Percentiles rank a stretch among this genome's conserved stretches.
Evolutionary conservation across 2,329 filamentous ascomycete genomes (phyloP).

Genomic region (Xylariaceae sp.): DNA sequence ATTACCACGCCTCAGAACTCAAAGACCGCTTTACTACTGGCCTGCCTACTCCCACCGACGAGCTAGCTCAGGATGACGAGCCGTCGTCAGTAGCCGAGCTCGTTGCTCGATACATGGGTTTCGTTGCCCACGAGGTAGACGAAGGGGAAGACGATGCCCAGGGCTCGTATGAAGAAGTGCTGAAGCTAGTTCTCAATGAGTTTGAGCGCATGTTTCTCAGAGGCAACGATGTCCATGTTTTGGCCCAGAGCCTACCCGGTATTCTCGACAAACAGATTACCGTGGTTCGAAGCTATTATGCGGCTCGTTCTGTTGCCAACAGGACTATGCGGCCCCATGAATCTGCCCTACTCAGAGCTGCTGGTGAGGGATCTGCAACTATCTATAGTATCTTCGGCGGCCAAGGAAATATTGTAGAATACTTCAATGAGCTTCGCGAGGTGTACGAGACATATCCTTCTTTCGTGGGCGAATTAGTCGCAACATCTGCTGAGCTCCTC

Average conservation of each 20-base stretch:
- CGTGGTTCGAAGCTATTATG: constrained; percentile 90
- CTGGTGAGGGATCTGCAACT: constrained; percentile 79
- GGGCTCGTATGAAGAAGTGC: constrained; percentile 88
- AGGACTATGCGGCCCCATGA: constrained; percentile 90
- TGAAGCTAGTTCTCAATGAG: constrained; percentile 91
- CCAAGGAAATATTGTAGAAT: constrained; percentile 99
- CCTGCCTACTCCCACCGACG: constrained; percentile 90
- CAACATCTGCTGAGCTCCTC: constrained; percentile 82
- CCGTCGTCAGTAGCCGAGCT: constrained; percentile 95
- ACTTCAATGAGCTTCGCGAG: constrained; percentile 95
- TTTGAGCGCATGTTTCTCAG: constrained; percentile 95
- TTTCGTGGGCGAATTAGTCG: constrained; percentile 86
- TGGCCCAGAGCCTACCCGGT: constrained; percentile 84
- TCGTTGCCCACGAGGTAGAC: constrained; percentile 85
- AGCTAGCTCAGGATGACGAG: constrained; percentile 97
- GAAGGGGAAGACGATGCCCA: constrained; percentile 89
- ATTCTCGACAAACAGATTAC: constrained; percentile 92
- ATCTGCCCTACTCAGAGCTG: constrained; percentile 89
- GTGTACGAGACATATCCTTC: constrained; percentile 90
- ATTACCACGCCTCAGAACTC: constrained; percentile 94
- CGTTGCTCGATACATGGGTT: constrained; percentile 91
- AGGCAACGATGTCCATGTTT: constrained; percentile 93
- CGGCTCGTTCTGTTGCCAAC: constrained; percentile 81
- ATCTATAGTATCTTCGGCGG: constrained; percentile 96
- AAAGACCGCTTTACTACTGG: constrained; percentile 88